phyloP scores from a whole-genome alignment of 1,139 yeast species.

The Geotrichum reessii region DNA sequence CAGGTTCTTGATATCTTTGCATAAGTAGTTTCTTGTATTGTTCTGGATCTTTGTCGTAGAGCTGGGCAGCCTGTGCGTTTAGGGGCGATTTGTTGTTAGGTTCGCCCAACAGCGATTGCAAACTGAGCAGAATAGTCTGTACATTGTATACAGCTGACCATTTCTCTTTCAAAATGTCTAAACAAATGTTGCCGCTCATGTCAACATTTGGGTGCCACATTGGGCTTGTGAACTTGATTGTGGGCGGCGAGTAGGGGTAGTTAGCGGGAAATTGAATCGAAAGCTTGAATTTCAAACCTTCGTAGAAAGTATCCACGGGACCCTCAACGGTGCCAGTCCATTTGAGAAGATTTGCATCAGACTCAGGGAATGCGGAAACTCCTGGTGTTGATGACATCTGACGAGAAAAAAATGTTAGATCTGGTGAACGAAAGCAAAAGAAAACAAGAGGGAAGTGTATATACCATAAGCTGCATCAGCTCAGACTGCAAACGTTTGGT shows the following conservation, averaged over 20 bases:
- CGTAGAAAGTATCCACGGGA: slow-evolving; percentile 57
- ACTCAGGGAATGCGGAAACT: slow-evolving; percentile 48
- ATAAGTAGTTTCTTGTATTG: slow-evolving; percentile 44
- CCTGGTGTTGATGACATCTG: slow-evolving; percentile 47
- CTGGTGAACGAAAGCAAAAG: neutral
- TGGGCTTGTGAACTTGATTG: slow-evolving; percentile 54
- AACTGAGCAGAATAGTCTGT: slow-evolving; percentile 52
- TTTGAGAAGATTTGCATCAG: slow-evolving; percentile 48
- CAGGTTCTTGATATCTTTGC: slow-evolving; percentile 43
- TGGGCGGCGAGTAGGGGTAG: slow-evolving; percentile 60
- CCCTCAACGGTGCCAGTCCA: slow-evolving; percentile 64
- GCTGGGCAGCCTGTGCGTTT: slow-evolving; percentile 47
- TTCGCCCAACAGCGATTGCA: slow-evolving; percentile 53
- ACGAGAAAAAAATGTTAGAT: neutral
- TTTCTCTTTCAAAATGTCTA: slow-evolving; percentile 51
- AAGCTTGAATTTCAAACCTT: slow-evolving; percentile 50
- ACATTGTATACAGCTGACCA: slow-evolving; percentile 70
- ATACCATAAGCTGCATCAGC: slow-evolving; percentile 45
- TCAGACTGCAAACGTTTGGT: slow-evolving; percentile 47
- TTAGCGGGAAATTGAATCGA: slow-evolving; percentile 52
- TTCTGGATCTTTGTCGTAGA: slow-evolving; percentile 43
- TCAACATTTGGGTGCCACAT: slow-evolving; percentile 74
- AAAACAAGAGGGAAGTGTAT: slow-evolving; percentile 6
- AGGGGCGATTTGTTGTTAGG: slow-evolving; percentile 51
- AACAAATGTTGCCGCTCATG: slow-evolving; percentile 56